Evolutionary conservation across 208 protist species (phyloP).

Genomic region (Sergeia podlipaevii): DNA sequence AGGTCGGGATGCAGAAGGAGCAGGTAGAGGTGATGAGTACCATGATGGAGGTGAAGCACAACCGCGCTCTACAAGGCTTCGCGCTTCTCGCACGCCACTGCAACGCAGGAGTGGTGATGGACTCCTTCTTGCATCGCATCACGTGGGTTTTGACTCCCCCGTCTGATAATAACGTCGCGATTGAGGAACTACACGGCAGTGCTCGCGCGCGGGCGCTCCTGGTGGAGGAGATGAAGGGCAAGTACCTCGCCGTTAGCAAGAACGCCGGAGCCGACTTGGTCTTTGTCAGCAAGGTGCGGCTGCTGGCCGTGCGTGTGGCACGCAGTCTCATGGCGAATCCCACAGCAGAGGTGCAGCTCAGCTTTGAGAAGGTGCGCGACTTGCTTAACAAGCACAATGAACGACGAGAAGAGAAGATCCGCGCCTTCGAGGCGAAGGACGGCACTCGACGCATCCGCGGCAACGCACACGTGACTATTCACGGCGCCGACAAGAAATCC

Average conservation of each 20-base stretch:
- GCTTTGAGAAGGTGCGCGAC: slow-evolving; percentile 55
- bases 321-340: slow-evolving; percentile 80
- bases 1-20: slow-evolving; percentile 85
- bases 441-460: slow-evolving; percentile 82
- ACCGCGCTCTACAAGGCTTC: slow-evolving; percentile 83
- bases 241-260: slow-evolving; percentile 70
- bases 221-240: slow-evolving; percentile 68
- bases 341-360: slow-evolving; percentile 69
- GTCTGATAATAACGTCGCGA: slow-evolving; percentile 14
- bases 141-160: slow-evolving; percentile 86
- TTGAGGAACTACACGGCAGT: slow-evolving; percentile 54
- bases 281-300: slow-evolving; percentile 85
- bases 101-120: slow-evolving; percentile 62
- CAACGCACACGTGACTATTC: slow-evolving; percentile 64
- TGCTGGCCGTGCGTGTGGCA: slow-evolving; percentile 78
- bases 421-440: slow-evolving; percentile 84
- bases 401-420: slow-evolving; percentile 76
- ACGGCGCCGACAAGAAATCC: slow-evolving; percentile 35
- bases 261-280: slow-evolving; percentile 64
- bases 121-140: slow-evolving; percentile 74
- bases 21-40: slow-evolving; percentile 90
- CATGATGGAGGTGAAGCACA: slow-evolving; percentile 89
- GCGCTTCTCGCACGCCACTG: slow-evolving; percentile 75
- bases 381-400: slow-evolving; percentile 70
- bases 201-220: slow-evolving; percentile 54